Percentiles rank a stretch among this genome's conserved stretches.
phyloP scores from a whole-genome alignment of 768 basidiomycete genomes.

The Erythrobasidium yunnanense region DNA sequence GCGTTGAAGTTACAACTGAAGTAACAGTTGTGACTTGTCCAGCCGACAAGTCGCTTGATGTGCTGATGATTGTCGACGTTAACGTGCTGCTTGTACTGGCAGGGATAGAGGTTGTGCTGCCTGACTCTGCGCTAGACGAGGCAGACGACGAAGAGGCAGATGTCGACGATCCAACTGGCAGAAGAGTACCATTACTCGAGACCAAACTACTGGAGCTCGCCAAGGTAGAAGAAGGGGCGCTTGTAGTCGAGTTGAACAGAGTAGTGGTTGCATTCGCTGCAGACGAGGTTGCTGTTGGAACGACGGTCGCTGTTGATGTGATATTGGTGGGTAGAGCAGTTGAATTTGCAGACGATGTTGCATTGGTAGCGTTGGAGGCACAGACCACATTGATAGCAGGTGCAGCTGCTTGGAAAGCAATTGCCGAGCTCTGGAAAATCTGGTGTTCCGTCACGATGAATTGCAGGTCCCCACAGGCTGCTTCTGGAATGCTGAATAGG shows the following conservation, averaged over 20 bases:
- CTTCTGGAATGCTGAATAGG: constrained; percentile 11
- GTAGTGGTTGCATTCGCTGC: not conserved
- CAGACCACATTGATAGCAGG: constrained; percentile 8
- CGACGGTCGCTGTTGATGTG: constrained; percentile 5
- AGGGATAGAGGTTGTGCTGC: not conserved
- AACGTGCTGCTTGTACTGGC: not conserved
- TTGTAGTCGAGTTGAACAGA: not conserved
- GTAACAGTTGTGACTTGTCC: not conserved
- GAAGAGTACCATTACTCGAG: too few species aligned
- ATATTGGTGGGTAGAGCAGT: constrained; percentile 8
- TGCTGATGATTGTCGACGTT: not conserved
- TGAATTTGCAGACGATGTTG: constrained; percentile 1
- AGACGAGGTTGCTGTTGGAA: constrained; percentile 2
- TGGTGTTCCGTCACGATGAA: constrained; percentile 14
- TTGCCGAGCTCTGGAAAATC: constrained; percentile 15
- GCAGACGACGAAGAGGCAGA: not conserved
- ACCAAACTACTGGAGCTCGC: not conserved
- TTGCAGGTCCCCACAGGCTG: constrained; percentile 9
- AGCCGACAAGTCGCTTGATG: too few species aligned
- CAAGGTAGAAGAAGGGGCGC: not conserved
- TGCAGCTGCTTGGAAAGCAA: constrained; percentile 15
- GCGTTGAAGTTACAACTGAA: not conserved
- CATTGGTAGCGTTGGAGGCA: not conserved
- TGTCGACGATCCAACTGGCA: too few species aligned
- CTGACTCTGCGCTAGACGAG: not conserved